Conservation (phyloP, 2,329 filamentous ascomycete species). For the Colletotrichum liriopes region DNA sequence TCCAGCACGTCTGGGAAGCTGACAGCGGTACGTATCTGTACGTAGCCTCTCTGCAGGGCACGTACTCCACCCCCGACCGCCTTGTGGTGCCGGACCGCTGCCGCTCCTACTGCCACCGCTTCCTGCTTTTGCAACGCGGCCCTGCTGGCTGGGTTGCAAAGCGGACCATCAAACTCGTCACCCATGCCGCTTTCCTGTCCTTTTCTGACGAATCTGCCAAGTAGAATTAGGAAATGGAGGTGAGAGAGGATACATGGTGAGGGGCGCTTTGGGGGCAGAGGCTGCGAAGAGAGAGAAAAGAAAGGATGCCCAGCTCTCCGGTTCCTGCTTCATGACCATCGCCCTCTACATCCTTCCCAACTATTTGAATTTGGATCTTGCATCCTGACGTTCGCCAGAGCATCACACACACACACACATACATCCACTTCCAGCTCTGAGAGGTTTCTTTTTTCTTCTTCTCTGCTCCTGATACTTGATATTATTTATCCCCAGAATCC, state of each 20-base stretch:
- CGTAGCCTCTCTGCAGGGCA: not conserved
- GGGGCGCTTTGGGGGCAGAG: not conserved
- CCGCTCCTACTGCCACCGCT: constrained; percentile 27
- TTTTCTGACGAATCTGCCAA: not conserved
- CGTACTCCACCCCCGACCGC: constrained; percentile 28
- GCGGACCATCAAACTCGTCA: constrained; percentile 6
- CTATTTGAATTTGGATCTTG: constrained; percentile 3
- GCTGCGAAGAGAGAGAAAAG: constrained; percentile 11
- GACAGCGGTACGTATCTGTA: not conserved
- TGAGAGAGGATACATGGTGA: not conserved
- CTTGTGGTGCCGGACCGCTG: constrained; percentile 21
- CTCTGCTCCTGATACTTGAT: not conserved
- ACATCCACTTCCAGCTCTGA: not conserved
- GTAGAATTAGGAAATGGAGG: not conserved
- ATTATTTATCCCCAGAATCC: not conserved
- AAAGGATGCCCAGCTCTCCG: constrained; percentile 1
- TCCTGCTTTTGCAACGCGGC: constrained; percentile 21
- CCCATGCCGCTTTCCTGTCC: constrained; percentile 4
- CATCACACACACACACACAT: not conserved
- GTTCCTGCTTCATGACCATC: constrained; percentile 10
- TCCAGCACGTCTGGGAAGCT: not conserved
- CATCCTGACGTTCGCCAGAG: not conserved
- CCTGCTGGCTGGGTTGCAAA: constrained; percentile 7
- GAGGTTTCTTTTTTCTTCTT: not conserved
- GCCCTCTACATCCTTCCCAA: constrained; percentile 4